Evolutionary conservation across 164 flowering plant genomes (phyloP).

Genomic region (Piper betle): DNA sequence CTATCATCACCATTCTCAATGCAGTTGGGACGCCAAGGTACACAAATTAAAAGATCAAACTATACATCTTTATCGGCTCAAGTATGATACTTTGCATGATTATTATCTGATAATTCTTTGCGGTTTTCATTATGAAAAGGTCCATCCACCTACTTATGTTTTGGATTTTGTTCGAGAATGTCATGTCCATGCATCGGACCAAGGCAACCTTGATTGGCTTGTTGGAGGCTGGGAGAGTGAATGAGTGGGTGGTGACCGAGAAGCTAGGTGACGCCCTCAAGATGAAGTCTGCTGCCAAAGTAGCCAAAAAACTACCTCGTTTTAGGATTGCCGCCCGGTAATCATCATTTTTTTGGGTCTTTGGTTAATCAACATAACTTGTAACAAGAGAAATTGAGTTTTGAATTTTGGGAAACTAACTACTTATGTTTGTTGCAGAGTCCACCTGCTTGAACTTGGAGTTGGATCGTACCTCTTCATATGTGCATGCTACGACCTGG

Average conservation of each 20-base stretch:
- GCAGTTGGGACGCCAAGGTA: constrained; percentile 96
- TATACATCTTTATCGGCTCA: neutral
- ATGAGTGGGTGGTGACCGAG: constrained; percentile 98
- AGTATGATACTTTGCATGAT: no score
- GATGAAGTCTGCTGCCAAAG: constrained; percentile 23
- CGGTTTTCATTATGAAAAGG: constrained; percentile 17
- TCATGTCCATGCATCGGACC: constrained; percentile 93
- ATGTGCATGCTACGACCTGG: constrained; percentile 51
- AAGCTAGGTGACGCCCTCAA: constrained; percentile 76
- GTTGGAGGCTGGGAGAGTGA: constrained; percentile 72
- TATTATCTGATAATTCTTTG: no score
- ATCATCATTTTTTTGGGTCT: neutral
- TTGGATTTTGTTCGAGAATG: constrained; percentile 97
- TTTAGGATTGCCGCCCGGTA: constrained; percentile 55
- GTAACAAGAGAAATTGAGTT: no score
- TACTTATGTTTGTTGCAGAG: constrained; percentile 17
- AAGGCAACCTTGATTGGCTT: constrained; percentile 90
- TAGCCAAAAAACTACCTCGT: constrained; percentile 21
- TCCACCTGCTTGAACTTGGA: constrained; percentile 49
- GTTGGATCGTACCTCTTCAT: constrained; percentile 49
- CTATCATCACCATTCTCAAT: constrained; percentile 74
- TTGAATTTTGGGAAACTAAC: neutral
- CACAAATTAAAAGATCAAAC: neutral
- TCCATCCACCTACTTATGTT: constrained; percentile 80
- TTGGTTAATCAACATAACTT: neutral